Evolutionary conservation across 2,329 filamentous ascomycete genomes (phyloP).

Genomic region (Aspergillus jensenii): DNA sequence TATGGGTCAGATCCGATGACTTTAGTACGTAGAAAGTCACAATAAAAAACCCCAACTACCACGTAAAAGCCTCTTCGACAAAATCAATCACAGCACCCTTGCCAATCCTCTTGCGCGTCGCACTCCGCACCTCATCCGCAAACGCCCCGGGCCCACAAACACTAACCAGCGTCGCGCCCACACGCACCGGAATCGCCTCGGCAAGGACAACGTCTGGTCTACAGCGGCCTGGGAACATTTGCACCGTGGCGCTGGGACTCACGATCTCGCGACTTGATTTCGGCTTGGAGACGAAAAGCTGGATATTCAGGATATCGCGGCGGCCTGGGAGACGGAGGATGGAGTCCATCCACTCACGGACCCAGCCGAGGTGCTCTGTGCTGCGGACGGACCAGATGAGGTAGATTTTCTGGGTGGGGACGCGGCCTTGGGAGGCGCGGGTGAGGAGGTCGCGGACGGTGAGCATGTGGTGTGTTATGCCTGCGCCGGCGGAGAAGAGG

Average conservation of each 20-base stretch:
- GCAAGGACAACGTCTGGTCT: conserved; percentile 57
- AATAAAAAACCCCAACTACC: conserved; percentile 37
- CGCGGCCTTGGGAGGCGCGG: conserved; percentile 52
- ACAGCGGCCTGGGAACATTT: conserved; percentile 62
- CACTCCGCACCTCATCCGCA: conserved; percentile 60
- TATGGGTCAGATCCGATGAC: neutral
- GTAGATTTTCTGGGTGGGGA: conserved; percentile 59
- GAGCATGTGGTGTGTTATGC: conserved; percentile 65
- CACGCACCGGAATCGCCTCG: conserved; percentile 54
- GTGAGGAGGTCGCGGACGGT: conserved; percentile 60
- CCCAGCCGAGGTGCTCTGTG: conserved; percentile 62
- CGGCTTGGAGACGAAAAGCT: conserved; percentile 64
- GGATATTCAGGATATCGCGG: conserved; percentile 59
- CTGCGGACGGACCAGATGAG: conserved; percentile 64
- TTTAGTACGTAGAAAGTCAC: neutral
- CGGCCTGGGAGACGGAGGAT: conserved; percentile 61
- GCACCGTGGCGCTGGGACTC: conserved; percentile 57
- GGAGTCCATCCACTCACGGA: conserved; percentile 65
- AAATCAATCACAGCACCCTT: conserved; percentile 59
- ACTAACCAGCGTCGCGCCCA: conserved; percentile 61
- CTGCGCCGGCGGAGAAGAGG: conserved; percentile 65
- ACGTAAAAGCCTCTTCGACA: conserved; percentile 66
- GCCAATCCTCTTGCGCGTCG: conserved; percentile 52
- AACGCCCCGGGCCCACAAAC: conserved; percentile 65
- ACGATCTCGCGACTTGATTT: conserved; percentile 55